Evolutionary conservation across 1,284 basidiomycete genomes (phyloP), one percentile per base, ranked within the genome.

Genomic region (Leccinum pallidistipes): DNA sequence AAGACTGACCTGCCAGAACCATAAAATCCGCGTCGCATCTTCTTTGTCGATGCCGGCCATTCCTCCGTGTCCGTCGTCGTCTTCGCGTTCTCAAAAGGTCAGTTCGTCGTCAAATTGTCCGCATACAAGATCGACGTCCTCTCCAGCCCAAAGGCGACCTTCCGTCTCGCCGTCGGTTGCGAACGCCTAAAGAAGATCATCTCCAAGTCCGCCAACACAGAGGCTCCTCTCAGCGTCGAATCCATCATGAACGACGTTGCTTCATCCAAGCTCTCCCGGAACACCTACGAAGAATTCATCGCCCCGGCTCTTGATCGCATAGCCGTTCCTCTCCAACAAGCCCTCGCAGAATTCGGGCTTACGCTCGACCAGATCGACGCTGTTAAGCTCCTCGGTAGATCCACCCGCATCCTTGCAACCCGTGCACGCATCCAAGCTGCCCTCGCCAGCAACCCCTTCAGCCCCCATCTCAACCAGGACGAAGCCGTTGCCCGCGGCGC

Each of bases 31-130:
- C 84, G 89, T 58, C 83, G 96, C 76, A 88, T 98, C 74, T 89
- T 89, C 66, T 97, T 98, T 71, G 86, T 97, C 69, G 95, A 97
- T 72, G 86, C 95, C 65, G 95, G 95, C 53, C 95, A 97, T 81
- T 93, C 94, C 3, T 86, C 87, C 78, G 84, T 94, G 78, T 91
- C 92, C 43, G 91, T 90, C 63, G 74, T 97, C 71, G 89, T 94
- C 61, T 24, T 24, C 24, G 91, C 92, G 36, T 97, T 95, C 81
- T 89, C 91, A 75, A 97, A 97, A 78, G 95, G 94, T 61, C 90
- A 94, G 76, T 86, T 97, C 60, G 81, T 81, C 61, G 88, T 97
- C 74, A 45, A 45, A 45, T 45, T 18, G 10, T 45, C 43, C 10
- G 43, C 43, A 18, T 97, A 97, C 86, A 96, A 94, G 79, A 93